Evolutionary conservation across 495 filamentous ascomycete genomes (phyloP), one percentile per base, ranked within the genome.

Genomic region (Aspergillus olivimuriae): DNA sequence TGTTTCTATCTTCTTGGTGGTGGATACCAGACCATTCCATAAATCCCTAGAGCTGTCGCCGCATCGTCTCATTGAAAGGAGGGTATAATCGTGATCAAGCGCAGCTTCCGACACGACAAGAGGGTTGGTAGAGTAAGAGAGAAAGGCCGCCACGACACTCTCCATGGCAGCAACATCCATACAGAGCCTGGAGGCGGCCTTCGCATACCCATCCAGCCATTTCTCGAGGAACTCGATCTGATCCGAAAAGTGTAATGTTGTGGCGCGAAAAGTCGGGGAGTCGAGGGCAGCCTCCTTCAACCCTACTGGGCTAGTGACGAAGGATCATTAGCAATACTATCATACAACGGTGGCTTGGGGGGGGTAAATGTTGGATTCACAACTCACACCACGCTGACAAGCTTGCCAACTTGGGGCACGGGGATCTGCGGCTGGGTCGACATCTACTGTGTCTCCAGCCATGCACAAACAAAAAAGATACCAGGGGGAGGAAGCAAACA

Each of bases 211-310:
- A 31, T 96, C 90, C 18, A 97, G 82, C 92, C 92, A 97, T 75
- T 78, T 82, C 61, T 97, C 94, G 41, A 97, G 77, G 43, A 78
- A 75, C 43, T 97, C 92, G 58, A 95, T 78, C 70, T 97, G 89
- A 48, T 97, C 92, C 23, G 81, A 73, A 68, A 94, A 95, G 69
- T 96, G 89, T 30, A 84, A 66, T 43, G 89, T 81, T 10, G 87
- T 86, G 23, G 89, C 86, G 47, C 92, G 84, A 64, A 97, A 98
- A 28, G 90, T 94, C 17, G 92, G 92, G 2, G 87, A 92, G 65
- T 98, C 92, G 65, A 96, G 83, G 21, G 89, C 86, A 36, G 92
- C 92, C 76, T 98, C 92, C 72, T 87, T 89, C 44, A 95, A 75
- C 35, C 80, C 77, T 21, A 97, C 94, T n/a, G 92, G 91, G 40